Evolutionary conservation across 2,329 filamentous ascomycete genomes (phyloP).

Genomic region (Macrophomina phaseolina): DNA sequence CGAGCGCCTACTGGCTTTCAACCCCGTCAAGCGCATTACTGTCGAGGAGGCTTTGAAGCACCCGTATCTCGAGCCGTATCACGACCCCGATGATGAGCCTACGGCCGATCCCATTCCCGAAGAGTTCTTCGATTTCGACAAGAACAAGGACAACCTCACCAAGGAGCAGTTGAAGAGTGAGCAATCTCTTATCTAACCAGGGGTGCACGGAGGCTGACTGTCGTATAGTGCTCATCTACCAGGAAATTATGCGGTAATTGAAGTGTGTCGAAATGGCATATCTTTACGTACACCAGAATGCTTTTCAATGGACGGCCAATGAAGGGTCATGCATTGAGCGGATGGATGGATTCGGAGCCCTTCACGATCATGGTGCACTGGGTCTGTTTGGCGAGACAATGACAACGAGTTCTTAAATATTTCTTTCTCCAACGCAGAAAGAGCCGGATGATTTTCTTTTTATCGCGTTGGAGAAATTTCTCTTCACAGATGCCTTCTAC

Average conservation of each 20-base stretch:
- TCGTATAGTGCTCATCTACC: constrained; percentile 77
- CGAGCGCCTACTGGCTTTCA: constrained; percentile 96
- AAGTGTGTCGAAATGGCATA: not conserved
- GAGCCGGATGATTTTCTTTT: constrained; percentile 10
- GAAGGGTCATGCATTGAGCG: constrained; percentile 2
- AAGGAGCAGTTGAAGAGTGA: constrained; percentile 96
- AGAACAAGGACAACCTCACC: constrained; percentile 98
- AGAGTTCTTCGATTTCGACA: constrained; percentile 99
- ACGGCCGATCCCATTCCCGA: constrained; percentile 96
- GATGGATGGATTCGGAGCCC: constrained; percentile 8
- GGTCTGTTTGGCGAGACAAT: not conserved
- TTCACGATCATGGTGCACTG: constrained; percentile 18
- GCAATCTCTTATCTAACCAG: constrained; percentile 33
- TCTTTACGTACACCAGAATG: constrained; percentile 23
- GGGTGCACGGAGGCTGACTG: constrained; percentile 32
- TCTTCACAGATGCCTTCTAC: constrained; percentile 11
- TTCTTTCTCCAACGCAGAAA: not conserved
- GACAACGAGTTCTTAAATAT: constrained; percentile 16
- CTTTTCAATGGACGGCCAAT: constrained; percentile 9
- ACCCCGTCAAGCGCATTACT: constrained; percentile 97
- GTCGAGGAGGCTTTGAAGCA: constrained; percentile 97
- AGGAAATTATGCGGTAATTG: constrained; percentile 84
- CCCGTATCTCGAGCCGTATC: constrained; percentile 97
- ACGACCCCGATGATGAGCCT: constrained; percentile 97
- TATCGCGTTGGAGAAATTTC: constrained; percentile 8